These are phyloP conservation scores for Dipsacomyces acuminosporus DNA, from an alignment of 371 early-diverging fungal species.

Conservation along the genomic window DNA sequence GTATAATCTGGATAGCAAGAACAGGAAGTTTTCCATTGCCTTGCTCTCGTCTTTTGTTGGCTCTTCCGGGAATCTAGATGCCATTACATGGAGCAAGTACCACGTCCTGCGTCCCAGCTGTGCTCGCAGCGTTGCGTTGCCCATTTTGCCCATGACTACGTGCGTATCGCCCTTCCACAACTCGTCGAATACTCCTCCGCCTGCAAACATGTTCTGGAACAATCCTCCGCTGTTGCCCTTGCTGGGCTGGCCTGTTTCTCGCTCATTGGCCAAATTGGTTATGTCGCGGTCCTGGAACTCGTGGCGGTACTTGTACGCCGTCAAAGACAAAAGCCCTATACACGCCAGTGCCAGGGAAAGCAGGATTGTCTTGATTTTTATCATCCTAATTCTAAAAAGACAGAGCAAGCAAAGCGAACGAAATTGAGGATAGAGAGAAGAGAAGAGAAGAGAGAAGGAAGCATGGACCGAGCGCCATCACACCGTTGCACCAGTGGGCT, in stretches of 20 bases:
- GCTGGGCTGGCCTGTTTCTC: neutral
- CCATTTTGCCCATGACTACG: conserved; percentile 73
- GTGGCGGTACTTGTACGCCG: conserved; percentile 30
- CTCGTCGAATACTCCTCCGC: conserved; percentile 9
- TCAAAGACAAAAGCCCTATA: conserved; percentile 22
- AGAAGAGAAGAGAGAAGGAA: neutral
- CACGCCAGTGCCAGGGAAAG: conserved; percentile 8
- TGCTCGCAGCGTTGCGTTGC: conserved; percentile 74
- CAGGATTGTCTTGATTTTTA: conserved; percentile 15
- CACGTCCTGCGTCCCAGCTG: conserved; percentile 49
- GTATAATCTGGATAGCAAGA: conserved; percentile 83
- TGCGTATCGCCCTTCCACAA: conserved; percentile 35
- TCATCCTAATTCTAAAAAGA: conserved; percentile 5
- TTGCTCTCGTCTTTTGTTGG: conserved; percentile 78
- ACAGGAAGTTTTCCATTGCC: conserved; percentile 76
- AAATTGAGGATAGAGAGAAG: neutral
- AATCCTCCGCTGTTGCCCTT: conserved; percentile 6
- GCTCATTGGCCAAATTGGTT: conserved; percentile 17
- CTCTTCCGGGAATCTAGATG: conserved; percentile 83
- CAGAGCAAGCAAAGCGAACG: neutral
- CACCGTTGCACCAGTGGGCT: no score
- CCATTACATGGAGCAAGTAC: conserved; percentile 96
- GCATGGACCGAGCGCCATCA: no score
- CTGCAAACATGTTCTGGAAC: conserved; percentile 24
- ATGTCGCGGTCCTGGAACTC: conserved; percentile 35